Evolutionary conservation across 2,329 filamentous ascomycete species (phyloP).

Genomic region (Acarospora socialis): DNA sequence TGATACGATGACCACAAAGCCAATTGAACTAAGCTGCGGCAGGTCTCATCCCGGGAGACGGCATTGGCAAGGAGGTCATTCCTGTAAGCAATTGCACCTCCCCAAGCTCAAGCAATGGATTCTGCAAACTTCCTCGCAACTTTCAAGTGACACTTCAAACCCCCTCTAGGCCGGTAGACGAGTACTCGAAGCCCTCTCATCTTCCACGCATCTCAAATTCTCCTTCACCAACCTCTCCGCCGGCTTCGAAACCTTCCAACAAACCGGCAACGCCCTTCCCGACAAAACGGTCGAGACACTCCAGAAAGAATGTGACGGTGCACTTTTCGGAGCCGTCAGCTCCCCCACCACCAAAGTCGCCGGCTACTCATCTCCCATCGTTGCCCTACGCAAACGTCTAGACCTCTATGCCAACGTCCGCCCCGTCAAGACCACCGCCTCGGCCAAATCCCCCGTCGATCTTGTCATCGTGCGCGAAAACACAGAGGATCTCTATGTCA

Average conservation of each 20-base stretch:
- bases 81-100: conserved; percentile 39
- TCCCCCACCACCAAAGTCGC: conserved; percentile 80
- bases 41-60: conserved; percentile 96
- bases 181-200: conserved; percentile 79
- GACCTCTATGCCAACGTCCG: conserved; percentile 96
- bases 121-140: conserved; percentile 1
- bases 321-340: conserved; percentile 86
- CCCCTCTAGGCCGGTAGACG: conserved; percentile 54
- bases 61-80: conserved; percentile 97
- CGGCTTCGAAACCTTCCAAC: conserved; percentile 85
- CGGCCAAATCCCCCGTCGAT: conserved; percentile 54
- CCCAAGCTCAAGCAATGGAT: background rate
- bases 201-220: conserved; percentile 86
- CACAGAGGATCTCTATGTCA: conserved; percentile 96
- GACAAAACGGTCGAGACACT: conserved; percentile 83
- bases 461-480: conserved; percentile 98
- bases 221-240: conserved; percentile 86
- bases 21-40: conserved; percentile 7
- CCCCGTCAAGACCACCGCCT: conserved; percentile 70
- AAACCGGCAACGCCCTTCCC: conserved; percentile 75
- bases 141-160: conserved; percentile 2
- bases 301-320: conserved; percentile 83
- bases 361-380: conserved; percentile 93
- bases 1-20: conserved; percentile 9
- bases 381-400: conserved; percentile 87